These are phyloP conservation scores for Alternaria panax DNA, from an alignment of 2,329 filamentous ascomycete species.

Conservation along the genomic window DNA sequence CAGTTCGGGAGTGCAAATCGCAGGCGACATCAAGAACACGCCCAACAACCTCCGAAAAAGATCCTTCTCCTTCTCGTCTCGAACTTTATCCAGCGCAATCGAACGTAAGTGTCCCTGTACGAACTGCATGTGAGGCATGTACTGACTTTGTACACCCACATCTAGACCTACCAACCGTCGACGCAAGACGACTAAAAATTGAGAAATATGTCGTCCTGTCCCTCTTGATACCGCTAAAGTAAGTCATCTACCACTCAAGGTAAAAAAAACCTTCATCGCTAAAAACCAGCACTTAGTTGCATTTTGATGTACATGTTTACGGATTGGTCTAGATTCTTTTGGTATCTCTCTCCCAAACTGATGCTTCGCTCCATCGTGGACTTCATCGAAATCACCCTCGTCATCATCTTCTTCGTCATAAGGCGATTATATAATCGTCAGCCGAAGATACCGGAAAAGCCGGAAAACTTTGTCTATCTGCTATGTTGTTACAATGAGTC, in stretches of 20 bases:
- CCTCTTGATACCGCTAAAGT: slow-evolving; percentile 7
- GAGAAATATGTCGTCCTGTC: slow-evolving; percentile 4
- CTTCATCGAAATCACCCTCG: slow-evolving; percentile 1
- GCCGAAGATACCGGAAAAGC: background rate
- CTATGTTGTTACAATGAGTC: slow-evolving; percentile 12
- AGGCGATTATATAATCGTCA: background rate
- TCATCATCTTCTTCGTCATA: background rate
- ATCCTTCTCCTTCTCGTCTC: background rate
- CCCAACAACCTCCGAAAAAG: background rate
- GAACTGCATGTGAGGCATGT: too few relatives aligned
- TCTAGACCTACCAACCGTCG: background rate
- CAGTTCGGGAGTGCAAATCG: background rate
- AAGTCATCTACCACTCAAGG: background rate
- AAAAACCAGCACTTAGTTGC: background rate
- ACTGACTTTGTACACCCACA: too few relatives aligned
- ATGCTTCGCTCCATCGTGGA: slow-evolving; percentile 1
- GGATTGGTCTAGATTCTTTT: background rate
- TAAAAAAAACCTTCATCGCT: background rate
- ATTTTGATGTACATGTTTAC: slow-evolving; percentile 2
- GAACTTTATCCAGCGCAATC: slow-evolving; percentile 3
- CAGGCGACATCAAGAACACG: background rate
- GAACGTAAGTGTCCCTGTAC: too few relatives aligned
- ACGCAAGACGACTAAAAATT: slow-evolving; percentile 1
- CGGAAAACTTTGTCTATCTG: slow-evolving; percentile 8
- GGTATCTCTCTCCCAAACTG: background rate